Evolutionary conservation across 345 rosid species (phyloP), one percentile per base, ranked within the genome.

Genomic region (Limnanthes douglasii): DNA sequence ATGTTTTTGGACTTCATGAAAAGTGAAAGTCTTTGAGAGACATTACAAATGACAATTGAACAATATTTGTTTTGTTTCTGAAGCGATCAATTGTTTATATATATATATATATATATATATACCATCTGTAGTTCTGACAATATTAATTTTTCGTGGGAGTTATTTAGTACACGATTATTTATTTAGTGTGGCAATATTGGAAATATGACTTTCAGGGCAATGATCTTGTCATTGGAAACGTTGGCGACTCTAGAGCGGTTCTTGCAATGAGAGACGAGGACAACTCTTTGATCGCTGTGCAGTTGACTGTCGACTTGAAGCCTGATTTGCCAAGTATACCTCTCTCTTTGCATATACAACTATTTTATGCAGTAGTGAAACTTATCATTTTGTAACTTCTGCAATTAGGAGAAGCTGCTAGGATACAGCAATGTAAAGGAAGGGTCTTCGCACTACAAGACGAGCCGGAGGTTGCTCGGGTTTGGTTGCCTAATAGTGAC

Each of bases 401-500:
- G 33, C 51, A 31, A 40, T 15, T 28, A 88, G 97, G 75, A 61
- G 97, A 88, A 70, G 80, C 97, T 50, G 93, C 86, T 2, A 73
- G 97, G 51, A 88, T 88, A 48, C 90, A 70, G 51, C 64, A 79
- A 58, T 88, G 79, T 52, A 83, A 76, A 63, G 97, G 97, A 19
- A 69, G 97, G 71, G 95, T 88, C 53, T 88, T 88, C 61, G 90
- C 97, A 13, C 61, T 88, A 56, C 94, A 76, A 62, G 97, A 88
- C 23, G 97, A 88, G 60, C 97, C 97, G 6, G 97, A 88, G 64
- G 95, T 88, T 46, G 86, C 97, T 40, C 88, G 97, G 48, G 90
- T 88, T 33, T 88, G 97, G 97, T 61, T 88, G 68, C 97, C 97
- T 33, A 76, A 83, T 57, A 79, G 69, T 6, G 81, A 88, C 46